These are phyloP conservation scores for Populus hybrid DNA, from an alignment of 441 rosid species.

Conservation along the genomic window DNA sequence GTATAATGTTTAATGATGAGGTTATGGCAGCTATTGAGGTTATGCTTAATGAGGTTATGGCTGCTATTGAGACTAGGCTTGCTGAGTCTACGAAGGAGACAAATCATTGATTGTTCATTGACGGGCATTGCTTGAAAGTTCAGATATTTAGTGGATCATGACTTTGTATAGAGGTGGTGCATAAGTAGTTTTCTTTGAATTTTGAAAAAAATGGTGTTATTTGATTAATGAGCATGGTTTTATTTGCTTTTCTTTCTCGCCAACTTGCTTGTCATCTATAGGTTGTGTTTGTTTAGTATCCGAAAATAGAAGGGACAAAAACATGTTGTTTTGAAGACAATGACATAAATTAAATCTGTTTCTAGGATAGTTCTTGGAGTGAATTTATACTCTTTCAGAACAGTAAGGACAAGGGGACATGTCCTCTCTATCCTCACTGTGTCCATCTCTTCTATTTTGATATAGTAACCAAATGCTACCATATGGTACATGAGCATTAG, in stretches of 20 bases:
- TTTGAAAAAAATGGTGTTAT: not conserved
- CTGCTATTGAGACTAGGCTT: not conserved
- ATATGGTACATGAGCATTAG: not conserved
- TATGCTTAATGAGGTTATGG: not conserved
- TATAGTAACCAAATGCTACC: not conserved
- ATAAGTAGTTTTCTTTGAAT: not conserved
- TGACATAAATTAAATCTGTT: not conserved
- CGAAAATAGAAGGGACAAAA: not conserved
- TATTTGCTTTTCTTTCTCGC: not conserved
- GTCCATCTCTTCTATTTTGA: not conserved
- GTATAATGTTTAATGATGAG: not conserved
- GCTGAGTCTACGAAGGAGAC: not conserved
- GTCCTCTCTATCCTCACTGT: not conserved
- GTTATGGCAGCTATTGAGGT: not conserved
- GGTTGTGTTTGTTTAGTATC: not conserved
- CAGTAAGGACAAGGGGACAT: not conserved
- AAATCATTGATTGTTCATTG: not conserved
- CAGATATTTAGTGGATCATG: not conserved
- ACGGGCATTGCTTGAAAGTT: not conserved
- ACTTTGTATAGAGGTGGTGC: not conserved
- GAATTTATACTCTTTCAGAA: not conserved
- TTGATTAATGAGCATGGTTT: not conserved
- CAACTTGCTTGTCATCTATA: not conserved
- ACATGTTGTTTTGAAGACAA: not conserved
- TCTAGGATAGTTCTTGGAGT: not conserved